Evolutionary conservation across 2,329 filamentous ascomycete species (phyloP).

Genomic region (Penicillium brevicompactum): DNA sequence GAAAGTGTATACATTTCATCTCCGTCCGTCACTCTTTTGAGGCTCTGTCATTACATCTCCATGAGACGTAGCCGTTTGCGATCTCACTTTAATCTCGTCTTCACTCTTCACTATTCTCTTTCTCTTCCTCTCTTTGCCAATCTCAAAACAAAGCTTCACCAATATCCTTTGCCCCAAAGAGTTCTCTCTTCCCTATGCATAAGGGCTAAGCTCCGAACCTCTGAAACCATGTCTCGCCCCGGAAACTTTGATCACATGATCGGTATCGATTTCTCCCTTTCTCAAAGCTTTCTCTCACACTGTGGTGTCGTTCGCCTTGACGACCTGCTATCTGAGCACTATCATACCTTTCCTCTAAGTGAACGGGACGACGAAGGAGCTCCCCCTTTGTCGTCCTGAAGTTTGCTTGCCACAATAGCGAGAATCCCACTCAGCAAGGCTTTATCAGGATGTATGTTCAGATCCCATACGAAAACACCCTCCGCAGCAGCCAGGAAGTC

Average conservation of each 20-base stretch:
- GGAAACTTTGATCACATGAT: not conserved
- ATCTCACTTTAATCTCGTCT: too few relatives aligned
- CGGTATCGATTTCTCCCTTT: not conserved
- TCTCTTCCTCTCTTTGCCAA: too few relatives aligned
- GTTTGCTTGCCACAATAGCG: not conserved
- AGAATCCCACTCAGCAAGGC: not conserved
- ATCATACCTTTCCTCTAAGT: not conserved
- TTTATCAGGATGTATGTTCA: slow-evolving; percentile 1
- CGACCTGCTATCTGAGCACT: not conserved
- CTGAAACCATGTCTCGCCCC: not conserved
- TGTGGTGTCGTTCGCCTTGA: not conserved
- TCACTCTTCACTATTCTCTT: too few relatives aligned
- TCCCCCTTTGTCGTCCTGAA: not conserved
- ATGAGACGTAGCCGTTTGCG: too few relatives aligned
- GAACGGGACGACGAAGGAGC: not conserved
- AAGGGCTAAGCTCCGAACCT: too few relatives aligned
- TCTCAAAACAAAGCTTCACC: too few relatives aligned
- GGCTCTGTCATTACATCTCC: too few relatives aligned
- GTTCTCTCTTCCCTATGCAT: too few relatives aligned
- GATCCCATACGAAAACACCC: not conserved
- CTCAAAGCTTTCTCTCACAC: not conserved
- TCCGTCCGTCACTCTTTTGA: too few relatives aligned
- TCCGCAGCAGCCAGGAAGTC: not conserved
- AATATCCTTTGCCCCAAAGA: too few relatives aligned
- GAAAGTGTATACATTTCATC: too few relatives aligned